Evolutionary conservation across 352 stramenopile genomes (phyloP).

Genomic region (Phytophthora hybrid): DNA sequence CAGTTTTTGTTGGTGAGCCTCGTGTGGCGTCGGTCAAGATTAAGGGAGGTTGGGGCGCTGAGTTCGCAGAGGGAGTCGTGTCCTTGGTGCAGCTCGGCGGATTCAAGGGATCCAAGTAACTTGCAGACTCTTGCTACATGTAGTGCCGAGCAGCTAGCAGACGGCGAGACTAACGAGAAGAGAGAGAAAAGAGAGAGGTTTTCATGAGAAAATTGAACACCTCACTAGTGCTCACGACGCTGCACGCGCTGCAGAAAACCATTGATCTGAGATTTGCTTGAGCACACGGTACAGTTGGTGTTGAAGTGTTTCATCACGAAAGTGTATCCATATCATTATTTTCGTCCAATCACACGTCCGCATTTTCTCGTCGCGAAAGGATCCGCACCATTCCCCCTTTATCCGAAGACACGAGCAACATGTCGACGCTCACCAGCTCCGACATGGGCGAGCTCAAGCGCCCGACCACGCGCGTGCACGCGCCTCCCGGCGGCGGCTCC

Average conservation of each 20-base stretch:
- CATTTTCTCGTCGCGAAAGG: background rate
- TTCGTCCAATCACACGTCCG: background rate
- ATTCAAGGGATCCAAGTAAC: conserved; percentile 55
- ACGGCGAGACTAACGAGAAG: background rate
- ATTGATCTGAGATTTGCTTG: no score
- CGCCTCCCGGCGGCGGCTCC: conserved; percentile 77
- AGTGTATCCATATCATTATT: conserved; percentile 2
- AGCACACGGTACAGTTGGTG: no score
- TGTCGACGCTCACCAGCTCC: conserved; percentile 87
- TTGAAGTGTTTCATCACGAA: no score
- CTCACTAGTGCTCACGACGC: no score
- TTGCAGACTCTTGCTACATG: background rate
- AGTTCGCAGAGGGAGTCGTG: conserved; percentile 73
- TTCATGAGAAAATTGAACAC: no score
- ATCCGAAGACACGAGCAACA: conserved; percentile 17
- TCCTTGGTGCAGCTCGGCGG: conserved; percentile 71
- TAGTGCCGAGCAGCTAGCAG: background rate
- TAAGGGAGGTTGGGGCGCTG: conserved; percentile 76
- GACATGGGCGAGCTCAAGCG: conserved; percentile 88
- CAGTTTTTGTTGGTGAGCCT: conserved; percentile 80
- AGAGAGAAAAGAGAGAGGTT: no score
- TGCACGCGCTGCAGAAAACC: no score
- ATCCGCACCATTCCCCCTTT: conserved; percentile 5
- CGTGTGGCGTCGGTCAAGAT: conserved; percentile 80
- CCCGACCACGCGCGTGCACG: conserved; percentile 80